Percentiles rank a stretch among this genome's conserved stretches.
Conservation (phyloP, 2,329 filamentous ascomycete species). For the Aspergillus nomiae region DNA sequence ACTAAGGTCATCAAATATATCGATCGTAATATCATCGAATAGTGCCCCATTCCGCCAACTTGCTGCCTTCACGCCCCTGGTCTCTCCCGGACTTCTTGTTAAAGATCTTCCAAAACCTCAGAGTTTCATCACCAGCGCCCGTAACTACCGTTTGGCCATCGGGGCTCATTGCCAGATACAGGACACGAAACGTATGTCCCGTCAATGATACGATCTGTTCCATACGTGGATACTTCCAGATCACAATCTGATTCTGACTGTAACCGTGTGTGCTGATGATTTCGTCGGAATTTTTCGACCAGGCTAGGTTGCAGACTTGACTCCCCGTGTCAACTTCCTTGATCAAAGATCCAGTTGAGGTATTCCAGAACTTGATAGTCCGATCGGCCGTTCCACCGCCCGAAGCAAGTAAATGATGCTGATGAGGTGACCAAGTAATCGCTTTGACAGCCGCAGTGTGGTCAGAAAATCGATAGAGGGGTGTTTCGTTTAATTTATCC, state of each 20-base stretch:
- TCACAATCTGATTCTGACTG: constrained; percentile 96
- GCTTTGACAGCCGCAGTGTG: constrained; percentile 97
- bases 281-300: constrained; percentile 97
- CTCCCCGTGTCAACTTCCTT: constrained; percentile 95
- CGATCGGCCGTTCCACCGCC: constrained; percentile 94
- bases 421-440: constrained; percentile 96
- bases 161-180: constrained; percentile 96
- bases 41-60: constrained; percentile 77
- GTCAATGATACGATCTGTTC: constrained; percentile 93
- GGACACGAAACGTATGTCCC: constrained; percentile 92
- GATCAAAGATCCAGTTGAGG: constrained; percentile 74
- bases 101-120: constrained; percentile 97
- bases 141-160: constrained; percentile 93
- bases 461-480: constrained; percentile 90
- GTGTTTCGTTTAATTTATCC: constrained; percentile 93
- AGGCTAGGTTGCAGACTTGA: constrained; percentile 97
- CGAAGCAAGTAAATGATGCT: constrained; percentile 89
- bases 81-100: constrained; percentile 73
- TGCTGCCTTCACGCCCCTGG: constrained; percentile 66
- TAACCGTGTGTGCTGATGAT: constrained; percentile 97
- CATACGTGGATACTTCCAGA: constrained; percentile 99
- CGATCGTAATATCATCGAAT: constrained; percentile 60
- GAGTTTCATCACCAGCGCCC: constrained; percentile 91
- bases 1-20: constrained; percentile 15
- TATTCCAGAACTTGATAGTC: constrained; percentile 98